Evolutionary conservation across 495 filamentous ascomycete genomes (phyloP), one percentile per base, ranked within the genome.

Genomic region (Pseudomonodictys pantanalensis): DNA sequence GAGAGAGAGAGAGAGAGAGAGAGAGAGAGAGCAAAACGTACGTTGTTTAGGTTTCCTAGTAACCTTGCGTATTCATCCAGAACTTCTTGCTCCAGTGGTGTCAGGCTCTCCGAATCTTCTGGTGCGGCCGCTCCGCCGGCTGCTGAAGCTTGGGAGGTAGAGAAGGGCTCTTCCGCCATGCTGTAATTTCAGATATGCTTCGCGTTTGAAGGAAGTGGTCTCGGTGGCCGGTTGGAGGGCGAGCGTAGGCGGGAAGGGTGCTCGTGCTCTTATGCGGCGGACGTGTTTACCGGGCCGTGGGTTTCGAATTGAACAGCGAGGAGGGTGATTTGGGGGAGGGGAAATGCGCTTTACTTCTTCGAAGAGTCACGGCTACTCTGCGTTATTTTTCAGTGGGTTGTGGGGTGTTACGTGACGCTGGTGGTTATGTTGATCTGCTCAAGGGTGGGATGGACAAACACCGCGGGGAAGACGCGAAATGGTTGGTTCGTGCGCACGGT

Each of bases 11-110:
- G 47, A 18, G 12, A 15, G 3, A 15, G 30, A 30, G 32, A 61
- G 9, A 35, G 50, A 18, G 50, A 53, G n/a, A 33, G 50, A 15
- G 24, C 10, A 24, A 2, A 18, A 43, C 58, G 35, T 72, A 92
- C 93, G 77, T 86, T 88, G 68, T 97, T 95, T 77, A 97, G 87
- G 69, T 97, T 97, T 65, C 86, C 84, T 1, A 92, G 81, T 23
- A 98, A 75, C 20, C 88, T 83, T 52, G 91, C 79, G 67, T 98
- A 98, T 73, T 97, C 93, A 35, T 96, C 90, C 0, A 98, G 79
- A 1, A 98, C 86, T 71, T 97, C 91, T 74, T 96, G 92, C 75
- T 98, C 92, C 8, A 93, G 81, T 4, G 90, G 86, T 0, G 88
- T 81, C 55, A 89, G 82, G 6, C 51, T 60, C 28, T 62, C 70